These are phyloP conservation scores for Salix brachista DNA, from an alignment of 345 rosid genomes.

Conservation along the genomic window DNA sequence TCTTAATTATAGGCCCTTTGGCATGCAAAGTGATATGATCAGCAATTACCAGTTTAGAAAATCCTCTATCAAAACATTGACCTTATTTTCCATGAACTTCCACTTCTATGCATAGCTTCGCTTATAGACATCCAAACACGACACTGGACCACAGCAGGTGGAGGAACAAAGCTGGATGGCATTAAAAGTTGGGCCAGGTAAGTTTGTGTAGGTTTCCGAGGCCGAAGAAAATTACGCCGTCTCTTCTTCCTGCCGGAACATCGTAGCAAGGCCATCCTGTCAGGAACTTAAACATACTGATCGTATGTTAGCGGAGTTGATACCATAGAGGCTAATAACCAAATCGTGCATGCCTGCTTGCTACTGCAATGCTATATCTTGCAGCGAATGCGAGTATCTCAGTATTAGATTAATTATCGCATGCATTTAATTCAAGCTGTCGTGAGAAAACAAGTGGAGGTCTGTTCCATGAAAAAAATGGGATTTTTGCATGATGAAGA, in stretches of 20 bases:
- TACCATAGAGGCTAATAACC: no score
- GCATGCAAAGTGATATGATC: neutral
- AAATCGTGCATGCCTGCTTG: neutral
- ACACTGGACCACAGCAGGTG: neutral
- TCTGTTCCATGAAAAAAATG: no score
- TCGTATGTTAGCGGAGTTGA: neutral
- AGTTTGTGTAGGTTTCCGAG: no score
- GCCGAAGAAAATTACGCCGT: no score
- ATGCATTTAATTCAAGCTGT: no score
- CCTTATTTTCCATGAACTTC: neutral
- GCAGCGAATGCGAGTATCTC: neutral
- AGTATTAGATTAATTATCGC: neutral
- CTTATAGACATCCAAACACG: no score
- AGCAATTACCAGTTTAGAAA: neutral
- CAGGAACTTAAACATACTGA: neutral
- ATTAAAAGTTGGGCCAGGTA: no score
- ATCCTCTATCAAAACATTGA: neutral
- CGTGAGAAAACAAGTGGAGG: no score
- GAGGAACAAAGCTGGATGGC: no score
- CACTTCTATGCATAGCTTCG: no score
- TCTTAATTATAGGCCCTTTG: neutral
- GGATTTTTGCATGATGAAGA: no score
- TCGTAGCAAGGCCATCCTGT: neutral
- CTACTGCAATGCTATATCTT: neutral
- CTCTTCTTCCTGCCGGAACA: neutral